phyloP scores from a whole-genome alignment of 257 asterid genomes.

The Solanum appendiculatum region DNA sequence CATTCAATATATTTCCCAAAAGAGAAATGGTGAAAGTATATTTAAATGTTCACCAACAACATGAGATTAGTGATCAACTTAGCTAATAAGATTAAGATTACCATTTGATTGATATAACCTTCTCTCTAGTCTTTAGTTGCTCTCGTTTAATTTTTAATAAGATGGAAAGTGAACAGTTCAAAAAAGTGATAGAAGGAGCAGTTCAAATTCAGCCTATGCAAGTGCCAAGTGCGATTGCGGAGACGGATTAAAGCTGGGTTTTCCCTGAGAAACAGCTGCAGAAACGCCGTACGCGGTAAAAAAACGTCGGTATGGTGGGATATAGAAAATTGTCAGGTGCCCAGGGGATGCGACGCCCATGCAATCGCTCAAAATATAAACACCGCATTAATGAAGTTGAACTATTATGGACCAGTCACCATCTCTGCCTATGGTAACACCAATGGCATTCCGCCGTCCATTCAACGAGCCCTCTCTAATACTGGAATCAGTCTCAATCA shows the following conservation, averaged over 20 bases:
- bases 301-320: background rate
- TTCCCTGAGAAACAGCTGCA: background rate
- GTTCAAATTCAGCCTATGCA: background rate
- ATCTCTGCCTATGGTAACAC: slow-evolving; percentile 77
- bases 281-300: background rate
- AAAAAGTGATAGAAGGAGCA: background rate
- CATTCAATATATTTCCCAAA: too few relatives aligned
- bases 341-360: background rate
- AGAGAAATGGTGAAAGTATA: background rate
- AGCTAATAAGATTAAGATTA: too few relatives aligned
- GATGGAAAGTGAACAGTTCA: too few relatives aligned
- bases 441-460: slow-evolving; percentile 28
- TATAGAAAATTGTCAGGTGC: background rate
- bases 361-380: background rate
- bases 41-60: background rate
- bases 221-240: background rate
- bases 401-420: slow-evolving; percentile 72
- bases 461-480: slow-evolving; percentile 50
- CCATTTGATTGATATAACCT: too few relatives aligned
- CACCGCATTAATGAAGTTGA: slow-evolving; percentile 7
- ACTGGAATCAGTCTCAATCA: slow-evolving; percentile 73
- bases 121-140: background rate
- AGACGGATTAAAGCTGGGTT: background rate
- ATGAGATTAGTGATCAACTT: too few relatives aligned
- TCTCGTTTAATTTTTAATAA: background rate